phyloP scores from a whole-genome alignment of 75 land plant genomes.

The Adiantum capillusveneris region DNA sequence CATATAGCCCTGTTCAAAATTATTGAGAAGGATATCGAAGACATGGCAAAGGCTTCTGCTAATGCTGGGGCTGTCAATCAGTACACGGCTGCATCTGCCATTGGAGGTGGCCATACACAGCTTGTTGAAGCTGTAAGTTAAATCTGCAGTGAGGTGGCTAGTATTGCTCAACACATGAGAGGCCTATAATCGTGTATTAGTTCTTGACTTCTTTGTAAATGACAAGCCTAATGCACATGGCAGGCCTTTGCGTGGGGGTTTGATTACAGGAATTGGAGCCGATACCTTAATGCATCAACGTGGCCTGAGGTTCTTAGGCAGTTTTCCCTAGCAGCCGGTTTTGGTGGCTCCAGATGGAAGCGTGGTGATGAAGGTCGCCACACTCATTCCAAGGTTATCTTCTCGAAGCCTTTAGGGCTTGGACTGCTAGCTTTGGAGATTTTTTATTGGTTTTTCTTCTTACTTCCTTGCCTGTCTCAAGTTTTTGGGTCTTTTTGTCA shows the following conservation, averaged over 20 bases:
- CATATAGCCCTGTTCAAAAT: slow-evolving; percentile 73
- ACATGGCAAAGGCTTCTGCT: slow-evolving; percentile 78
- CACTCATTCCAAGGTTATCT: neutral
- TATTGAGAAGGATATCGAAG: slow-evolving; percentile 88
- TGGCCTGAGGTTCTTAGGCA: slow-evolving; percentile 98
- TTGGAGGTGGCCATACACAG: slow-evolving; percentile 81
- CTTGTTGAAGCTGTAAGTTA: slow-evolving; percentile 84
- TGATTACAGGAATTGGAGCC: slow-evolving; percentile 78
- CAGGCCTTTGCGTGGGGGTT: slow-evolving; percentile 99
- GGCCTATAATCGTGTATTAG: no score
- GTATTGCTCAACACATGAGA: no score
- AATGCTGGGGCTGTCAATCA: slow-evolving; percentile 57
- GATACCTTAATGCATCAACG: slow-evolving; percentile 66
- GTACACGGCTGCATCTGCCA: slow-evolving; percentile 55
- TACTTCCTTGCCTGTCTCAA: slow-evolving; percentile 1
- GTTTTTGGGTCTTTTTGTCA: neutral
- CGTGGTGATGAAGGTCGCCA: slow-evolving; percentile 22
- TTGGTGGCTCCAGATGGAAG: slow-evolving; percentile 78
- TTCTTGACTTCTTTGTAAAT: no score
- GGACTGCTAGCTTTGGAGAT: neutral
- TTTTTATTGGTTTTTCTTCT: no score
- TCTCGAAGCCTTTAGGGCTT: neutral
- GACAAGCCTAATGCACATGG: no score
- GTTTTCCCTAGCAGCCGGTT: slow-evolving; percentile 91
- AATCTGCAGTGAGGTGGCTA: no score